A percentile compares a stretch with the other conserved stretches of the same genome.
phyloP scores from a whole-genome alignment of 371 early-diverging fungal genomes.

The Rhizomucor miehei region DNA sequence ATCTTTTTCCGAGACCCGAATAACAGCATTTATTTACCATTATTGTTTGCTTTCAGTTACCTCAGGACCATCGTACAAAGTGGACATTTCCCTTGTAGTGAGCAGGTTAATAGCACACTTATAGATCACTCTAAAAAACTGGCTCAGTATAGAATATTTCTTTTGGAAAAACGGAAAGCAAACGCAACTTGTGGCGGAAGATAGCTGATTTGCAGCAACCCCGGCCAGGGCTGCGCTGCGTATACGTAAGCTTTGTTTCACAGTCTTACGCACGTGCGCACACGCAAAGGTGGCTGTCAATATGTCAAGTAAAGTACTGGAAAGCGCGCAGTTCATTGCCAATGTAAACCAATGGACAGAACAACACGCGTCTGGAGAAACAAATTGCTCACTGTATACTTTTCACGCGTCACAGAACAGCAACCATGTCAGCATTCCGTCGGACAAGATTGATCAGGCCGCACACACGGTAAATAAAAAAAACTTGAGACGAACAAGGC shows the following conservation, averaged over 20 bases:
- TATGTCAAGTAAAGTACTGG: constrained; percentile 32
- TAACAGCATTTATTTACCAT: too few relatives aligned
- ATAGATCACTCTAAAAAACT: too few relatives aligned
- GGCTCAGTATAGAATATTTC: too few relatives aligned
- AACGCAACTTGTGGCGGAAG: neutral
- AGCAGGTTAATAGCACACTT: too few relatives aligned
- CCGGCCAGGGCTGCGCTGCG: neutral
- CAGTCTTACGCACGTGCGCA: neutral
- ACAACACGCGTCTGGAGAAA: too few relatives aligned
- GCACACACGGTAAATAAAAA: constrained; percentile 45
- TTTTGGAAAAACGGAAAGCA: neutral
- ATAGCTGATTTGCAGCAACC: neutral
- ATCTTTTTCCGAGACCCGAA: too few relatives aligned
- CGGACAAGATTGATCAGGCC: constrained; percentile 52
- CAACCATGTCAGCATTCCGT: constrained; percentile 60
- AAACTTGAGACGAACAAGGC: neutral
- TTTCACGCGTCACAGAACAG: constrained; percentile 40
- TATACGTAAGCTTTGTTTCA: neutral
- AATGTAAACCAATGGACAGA: too few relatives aligned
- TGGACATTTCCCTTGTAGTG: too few relatives aligned
- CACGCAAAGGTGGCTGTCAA: neutral
- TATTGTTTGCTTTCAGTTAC: too few relatives aligned
- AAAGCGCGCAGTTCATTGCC: constrained; percentile 61
- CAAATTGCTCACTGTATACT: too few relatives aligned
- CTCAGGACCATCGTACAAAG: too few relatives aligned